Percentiles rank a stretch among this genome's conserved stretches.
phyloP scores from a whole-genome alignment of 192 early-diverging fungal species.

The Rhizophagus sp. region DNA sequence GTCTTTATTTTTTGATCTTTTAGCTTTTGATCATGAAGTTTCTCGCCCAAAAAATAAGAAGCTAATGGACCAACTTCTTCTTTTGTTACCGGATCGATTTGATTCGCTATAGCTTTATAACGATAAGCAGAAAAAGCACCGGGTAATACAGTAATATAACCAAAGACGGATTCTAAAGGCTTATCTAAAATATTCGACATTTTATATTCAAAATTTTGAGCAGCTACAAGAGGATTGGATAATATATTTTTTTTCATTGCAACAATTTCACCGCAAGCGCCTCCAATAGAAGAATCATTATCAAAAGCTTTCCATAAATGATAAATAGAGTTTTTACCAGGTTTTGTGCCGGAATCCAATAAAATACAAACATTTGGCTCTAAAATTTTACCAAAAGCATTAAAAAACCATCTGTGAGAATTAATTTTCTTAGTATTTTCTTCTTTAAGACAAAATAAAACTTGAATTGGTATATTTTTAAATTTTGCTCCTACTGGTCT shows the following conservation, averaged over 20 bases:
- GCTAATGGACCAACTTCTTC: constrained; percentile 57
- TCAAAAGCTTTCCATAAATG: constrained; percentile 67
- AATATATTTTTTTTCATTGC: constrained; percentile 43
- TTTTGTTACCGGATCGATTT: constrained; percentile 29
- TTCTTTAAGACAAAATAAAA: constrained; percentile 85
- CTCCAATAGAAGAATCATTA: constrained; percentile 53
- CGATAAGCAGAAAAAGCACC: constrained; percentile 86
- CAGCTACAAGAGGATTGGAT: constrained; percentile 56
- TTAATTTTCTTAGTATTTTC: constrained; percentile 92
- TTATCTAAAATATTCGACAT: constrained; percentile 69
- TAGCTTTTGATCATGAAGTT: constrained; percentile 37
- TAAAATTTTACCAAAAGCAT: constrained; percentile 59
- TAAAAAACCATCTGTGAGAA: constrained; percentile 72
- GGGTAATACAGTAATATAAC: constrained; percentile 86
- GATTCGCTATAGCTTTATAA: constrained; percentile 68
- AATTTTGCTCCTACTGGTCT: constrained; percentile 60
- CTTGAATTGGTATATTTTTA: constrained; percentile 69
- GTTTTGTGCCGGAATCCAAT: constrained; percentile 64
- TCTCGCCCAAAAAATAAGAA: constrained; percentile 75
- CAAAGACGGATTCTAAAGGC: constrained; percentile 77
- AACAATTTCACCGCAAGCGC: constrained; percentile 65
- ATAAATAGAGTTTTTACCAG: constrained; percentile 57
- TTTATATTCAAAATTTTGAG: constrained; percentile 72
- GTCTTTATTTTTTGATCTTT: constrained; percentile 36
- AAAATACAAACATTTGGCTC: constrained; percentile 61